Percentiles rank a stretch among this genome's conserved stretches.
Conservation (phyloP, 164 flowering plant genomes). For the Warburgia ugandensis region DNA sequence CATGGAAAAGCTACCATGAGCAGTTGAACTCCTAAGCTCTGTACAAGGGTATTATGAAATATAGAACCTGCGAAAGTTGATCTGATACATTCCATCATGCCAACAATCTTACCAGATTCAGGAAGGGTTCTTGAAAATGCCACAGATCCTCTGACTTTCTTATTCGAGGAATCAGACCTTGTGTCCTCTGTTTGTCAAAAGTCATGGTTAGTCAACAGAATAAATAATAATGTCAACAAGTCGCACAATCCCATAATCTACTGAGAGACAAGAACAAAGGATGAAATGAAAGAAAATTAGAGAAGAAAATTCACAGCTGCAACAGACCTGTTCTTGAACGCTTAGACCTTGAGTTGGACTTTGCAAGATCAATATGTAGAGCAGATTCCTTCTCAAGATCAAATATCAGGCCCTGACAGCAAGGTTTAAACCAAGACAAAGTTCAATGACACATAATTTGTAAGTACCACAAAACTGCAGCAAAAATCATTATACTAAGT, state of each 20-base stretch:
- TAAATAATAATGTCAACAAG: background rate
- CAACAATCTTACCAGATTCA: constrained; percentile 56
- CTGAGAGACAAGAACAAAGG: background rate
- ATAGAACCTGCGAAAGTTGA: background rate
- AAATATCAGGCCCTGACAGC: constrained; percentile 76
- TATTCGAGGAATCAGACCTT: constrained; percentile 41
- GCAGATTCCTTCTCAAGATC: constrained; percentile 84
- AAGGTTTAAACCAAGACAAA: background rate
- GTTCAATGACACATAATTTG: no score
- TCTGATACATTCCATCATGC: background rate
- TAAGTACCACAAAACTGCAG: no score
- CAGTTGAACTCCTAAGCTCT: background rate
- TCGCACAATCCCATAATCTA: background rate
- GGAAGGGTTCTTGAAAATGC: constrained; percentile 28
- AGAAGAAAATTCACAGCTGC: background rate
- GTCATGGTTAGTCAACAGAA: background rate
- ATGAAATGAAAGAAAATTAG: background rate
- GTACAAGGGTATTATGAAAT: background rate
- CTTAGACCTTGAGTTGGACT: constrained; percentile 83
- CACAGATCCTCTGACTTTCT: constrained; percentile 50
- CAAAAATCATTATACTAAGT: no score
- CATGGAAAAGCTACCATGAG: background rate
- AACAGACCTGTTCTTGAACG: constrained; percentile 67
- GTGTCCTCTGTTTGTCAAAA: constrained; percentile 48
- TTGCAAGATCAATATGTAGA: constrained; percentile 76